These are phyloP conservation scores for Colletotrichum kahawae DNA, from an alignment of 2,329 filamentous ascomycete species.

Conservation along the genomic window DNA sequence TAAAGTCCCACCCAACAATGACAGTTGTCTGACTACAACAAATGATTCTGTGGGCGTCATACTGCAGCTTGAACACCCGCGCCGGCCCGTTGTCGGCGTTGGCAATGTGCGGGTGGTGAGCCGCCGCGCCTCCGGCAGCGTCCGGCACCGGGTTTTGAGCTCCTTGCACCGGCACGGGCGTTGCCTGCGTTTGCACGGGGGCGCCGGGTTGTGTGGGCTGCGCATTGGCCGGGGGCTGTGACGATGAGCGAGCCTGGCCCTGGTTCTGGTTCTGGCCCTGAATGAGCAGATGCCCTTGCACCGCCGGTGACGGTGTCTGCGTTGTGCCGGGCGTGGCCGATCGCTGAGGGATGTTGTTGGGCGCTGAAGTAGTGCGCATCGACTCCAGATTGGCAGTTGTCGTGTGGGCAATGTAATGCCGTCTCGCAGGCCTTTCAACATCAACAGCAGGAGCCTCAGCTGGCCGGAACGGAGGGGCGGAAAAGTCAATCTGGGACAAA, in stretches of 20 bases:
- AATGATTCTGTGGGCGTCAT: constrained; percentile 90
- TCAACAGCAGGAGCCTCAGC: background rate
- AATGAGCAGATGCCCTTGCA: constrained; percentile 15
- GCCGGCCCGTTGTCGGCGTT: constrained; percentile 53
- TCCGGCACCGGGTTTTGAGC: constrained; percentile 21
- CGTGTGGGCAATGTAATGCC: background rate
- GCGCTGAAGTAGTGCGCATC: background rate
- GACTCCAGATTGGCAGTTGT: background rate
- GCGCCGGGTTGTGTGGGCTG: constrained; percentile 11
- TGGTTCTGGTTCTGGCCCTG: background rate
- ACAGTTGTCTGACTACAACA: constrained; percentile 91
- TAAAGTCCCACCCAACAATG: constrained; percentile 99
- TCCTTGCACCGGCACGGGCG: constrained; percentile 14
- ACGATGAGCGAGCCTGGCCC: background rate
- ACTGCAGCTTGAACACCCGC: constrained; percentile 95
- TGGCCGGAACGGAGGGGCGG: background rate
- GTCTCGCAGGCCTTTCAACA: background rate
- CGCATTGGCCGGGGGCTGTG: background rate
- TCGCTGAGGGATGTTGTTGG: background rate
- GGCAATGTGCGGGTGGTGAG: constrained; percentile 51
- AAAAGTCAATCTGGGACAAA: background rate
- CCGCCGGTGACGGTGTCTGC: background rate
- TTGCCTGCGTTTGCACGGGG: constrained; percentile 19
- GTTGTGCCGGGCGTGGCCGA: background rate
- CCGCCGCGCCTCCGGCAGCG: constrained; percentile 15